Evolutionary conservation across 257 asterid species (phyloP), one percentile per base, ranked within the genome.

Genomic region (Paulownia fortunei): DNA sequence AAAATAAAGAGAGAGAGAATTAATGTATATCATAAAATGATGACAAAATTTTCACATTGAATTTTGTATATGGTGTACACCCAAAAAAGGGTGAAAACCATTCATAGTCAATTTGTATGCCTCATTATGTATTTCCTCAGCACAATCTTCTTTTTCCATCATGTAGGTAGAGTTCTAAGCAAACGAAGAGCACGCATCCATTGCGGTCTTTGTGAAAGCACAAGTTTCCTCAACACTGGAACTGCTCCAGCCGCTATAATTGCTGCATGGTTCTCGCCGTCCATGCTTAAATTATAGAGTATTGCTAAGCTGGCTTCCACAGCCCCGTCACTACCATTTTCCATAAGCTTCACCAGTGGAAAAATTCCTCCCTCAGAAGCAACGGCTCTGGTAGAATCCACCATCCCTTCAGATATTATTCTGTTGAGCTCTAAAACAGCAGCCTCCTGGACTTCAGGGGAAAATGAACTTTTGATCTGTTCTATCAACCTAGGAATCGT

Each of bases 181-280:
- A 94, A 72, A 36, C 84, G 88, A 66, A 94, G 94, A 52, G 98
- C 97, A 23, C 80, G 86, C 59, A 49, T 77, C 97, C 97, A 92
- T 1, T 86, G 87, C 16, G 93, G 73, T 74, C 87, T 85, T 76
- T 89, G 81, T 4, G 94, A 55, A 9, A 83, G 85, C 80, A 92
- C 94, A 10, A 90, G 77, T 59, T 90, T 89, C 86, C 90, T 89
- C 88, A 94, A 71, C 49, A 84, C 73, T 0, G 96, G 91, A 81
- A 94, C 87, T 36, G 91, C 92, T 73, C 98, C 97, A 4, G 98
- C 97, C 4, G 94, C 87, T 42, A 92, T 3, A 34, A 94, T 90
- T 0, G 92, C 89, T 1, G 92, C 88, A 67, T 92, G 98, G 79
- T 94, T 94, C 80, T 92, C 98, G 7, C 73, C 64, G 27, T 94